Evolutionary conservation across 2,329 filamentous ascomycete species (phyloP), one percentile per base, ranked within the genome.

Genomic region (Rhynchosporium agropyri): DNA sequence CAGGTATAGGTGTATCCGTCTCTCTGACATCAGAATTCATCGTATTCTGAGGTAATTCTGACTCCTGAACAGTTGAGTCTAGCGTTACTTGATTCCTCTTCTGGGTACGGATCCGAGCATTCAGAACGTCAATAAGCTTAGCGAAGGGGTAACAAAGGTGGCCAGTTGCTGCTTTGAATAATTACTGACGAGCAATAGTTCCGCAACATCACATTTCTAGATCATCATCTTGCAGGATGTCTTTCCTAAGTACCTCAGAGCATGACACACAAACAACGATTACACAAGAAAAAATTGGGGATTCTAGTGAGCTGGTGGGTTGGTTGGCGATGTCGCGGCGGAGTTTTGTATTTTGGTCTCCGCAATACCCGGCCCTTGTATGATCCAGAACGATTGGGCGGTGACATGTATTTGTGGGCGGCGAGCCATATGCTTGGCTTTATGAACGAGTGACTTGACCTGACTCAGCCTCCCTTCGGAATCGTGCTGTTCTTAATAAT

Each of bases 221-320:
- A 7, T 7, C 33, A 7, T 45, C n/a, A 45, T 10, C 12, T 45
- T 6, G 43, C 43, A n/a, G 51, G 51, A 20, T 40, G 4, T 40
- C 36, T 36, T 13, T 40, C 51, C n/a, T 54, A 40, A 54, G 36
- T 54, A 54, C 33, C 33, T 53, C 33, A 2, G 3, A 38, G 5
- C 15, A 9, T 38, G 50, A 26, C 50, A 38, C 38, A 53, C 31
- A 53, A 53, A 53, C 26, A 43, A 9, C 15, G 15, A 53, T 26
- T 53, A 20, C 50, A 12, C 33, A 53, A 20, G 12, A 53, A 50
- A 53, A 36, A 43, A 43, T n/a, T 38, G 50, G 50, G 33, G 33
- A 53, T 33, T 20, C n/a, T 38, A 36, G 42, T 53, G 20, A 15
- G 31, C 31, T 53, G 26, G 50, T 53, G 50, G 50, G 38, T 20